Evolutionary conservation across 352 stramenopile species (phyloP).

Genomic region (Pythium pectinolyticum): DNA sequence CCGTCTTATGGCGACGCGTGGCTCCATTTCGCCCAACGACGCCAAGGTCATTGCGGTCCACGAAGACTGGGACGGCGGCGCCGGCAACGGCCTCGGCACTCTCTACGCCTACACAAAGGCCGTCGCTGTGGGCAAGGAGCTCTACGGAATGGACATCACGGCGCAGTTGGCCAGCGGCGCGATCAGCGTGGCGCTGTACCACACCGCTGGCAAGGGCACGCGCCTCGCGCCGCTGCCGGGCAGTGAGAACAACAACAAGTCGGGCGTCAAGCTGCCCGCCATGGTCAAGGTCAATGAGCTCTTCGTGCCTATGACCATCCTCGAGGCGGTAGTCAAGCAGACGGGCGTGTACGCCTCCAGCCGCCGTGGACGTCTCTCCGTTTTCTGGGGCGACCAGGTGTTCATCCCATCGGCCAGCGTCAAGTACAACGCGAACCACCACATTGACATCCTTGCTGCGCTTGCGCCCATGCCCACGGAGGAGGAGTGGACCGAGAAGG

Average conservation of each 20-base stretch:
- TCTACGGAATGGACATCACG: constrained; percentile 88
- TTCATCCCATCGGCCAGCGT: constrained; percentile 95
- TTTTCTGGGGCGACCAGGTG: constrained; percentile 99
- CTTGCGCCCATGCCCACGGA: constrained; percentile 92
- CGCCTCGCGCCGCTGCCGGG: constrained; percentile 95
- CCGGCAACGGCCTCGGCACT: constrained; percentile 95
- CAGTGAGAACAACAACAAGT: constrained; percentile 99
- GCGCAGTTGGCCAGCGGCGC: constrained; percentile 61
- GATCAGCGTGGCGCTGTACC: constrained; percentile 95
- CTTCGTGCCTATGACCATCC: constrained; percentile 94
- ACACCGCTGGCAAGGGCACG: constrained; percentile 98
- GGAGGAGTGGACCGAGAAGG: constrained; percentile 94
- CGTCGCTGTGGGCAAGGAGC: constrained; percentile 75
- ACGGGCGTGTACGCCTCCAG: constrained; percentile 96
- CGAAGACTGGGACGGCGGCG: constrained; percentile 96
- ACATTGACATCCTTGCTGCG: constrained; percentile 97
- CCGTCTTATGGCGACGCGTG: constrained; percentile 87
- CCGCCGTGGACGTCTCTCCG: constrained; percentile 92
- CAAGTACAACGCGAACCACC: constrained; percentile 92
- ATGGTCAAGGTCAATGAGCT: constrained; percentile 88
- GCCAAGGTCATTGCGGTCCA: constrained; percentile 95
- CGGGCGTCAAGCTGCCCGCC: constrained; percentile 96
- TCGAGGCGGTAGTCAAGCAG: constrained; percentile 98
- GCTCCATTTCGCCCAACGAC: constrained; percentile 73
- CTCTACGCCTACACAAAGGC: constrained; percentile 97